phyloP scores from a whole-genome alignment of 768 basidiomycete species.

The Agrocybe praecox region DNA sequence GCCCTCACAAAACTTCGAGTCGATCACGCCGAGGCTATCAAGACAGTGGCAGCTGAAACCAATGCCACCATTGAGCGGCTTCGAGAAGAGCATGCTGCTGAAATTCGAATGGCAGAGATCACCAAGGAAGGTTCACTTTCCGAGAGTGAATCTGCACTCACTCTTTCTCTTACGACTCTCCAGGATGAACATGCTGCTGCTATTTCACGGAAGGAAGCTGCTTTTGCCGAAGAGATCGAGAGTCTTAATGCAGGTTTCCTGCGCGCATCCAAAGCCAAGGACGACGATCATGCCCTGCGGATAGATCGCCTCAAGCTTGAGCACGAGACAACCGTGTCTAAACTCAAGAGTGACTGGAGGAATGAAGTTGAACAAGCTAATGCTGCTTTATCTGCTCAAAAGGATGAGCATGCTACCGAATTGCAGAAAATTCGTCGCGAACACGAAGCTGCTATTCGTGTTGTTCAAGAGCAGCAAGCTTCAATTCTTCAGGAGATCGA shows the following conservation, averaged over 20 bases:
- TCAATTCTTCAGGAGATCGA: constrained; percentile 55
- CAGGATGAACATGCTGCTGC: constrained; percentile 75
- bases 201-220: constrained; percentile 64
- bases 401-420: constrained; percentile 42
- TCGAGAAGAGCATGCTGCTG: constrained; percentile 75
- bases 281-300: constrained; percentile 61
- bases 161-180: constrained; percentile 60
- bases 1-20: constrained; percentile 74
- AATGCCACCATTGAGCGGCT: constrained; percentile 68
- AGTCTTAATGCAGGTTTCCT: constrained; percentile 66
- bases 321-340: constrained; percentile 53
- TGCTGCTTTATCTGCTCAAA: constrained; percentile 42
- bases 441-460: constrained; percentile 46
- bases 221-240: constrained; percentile 67
- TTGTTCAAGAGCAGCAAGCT: constrained; percentile 58
- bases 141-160: constrained; percentile 72
- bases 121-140: constrained; percentile 73
- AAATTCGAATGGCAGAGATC: constrained; percentile 75
- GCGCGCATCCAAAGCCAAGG: constrained; percentile 51
- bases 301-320: constrained; percentile 64
- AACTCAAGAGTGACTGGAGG: constrained; percentile 55
- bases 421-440: constrained; percentile 42
- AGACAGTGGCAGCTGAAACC: constrained; percentile 60
- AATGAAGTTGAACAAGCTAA: constrained; percentile 53
- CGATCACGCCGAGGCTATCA: constrained; percentile 70